phyloP scores from a whole-genome alignment of 2,329 filamentous ascomycete genomes.

The Trichoderma pleuroti region DNA sequence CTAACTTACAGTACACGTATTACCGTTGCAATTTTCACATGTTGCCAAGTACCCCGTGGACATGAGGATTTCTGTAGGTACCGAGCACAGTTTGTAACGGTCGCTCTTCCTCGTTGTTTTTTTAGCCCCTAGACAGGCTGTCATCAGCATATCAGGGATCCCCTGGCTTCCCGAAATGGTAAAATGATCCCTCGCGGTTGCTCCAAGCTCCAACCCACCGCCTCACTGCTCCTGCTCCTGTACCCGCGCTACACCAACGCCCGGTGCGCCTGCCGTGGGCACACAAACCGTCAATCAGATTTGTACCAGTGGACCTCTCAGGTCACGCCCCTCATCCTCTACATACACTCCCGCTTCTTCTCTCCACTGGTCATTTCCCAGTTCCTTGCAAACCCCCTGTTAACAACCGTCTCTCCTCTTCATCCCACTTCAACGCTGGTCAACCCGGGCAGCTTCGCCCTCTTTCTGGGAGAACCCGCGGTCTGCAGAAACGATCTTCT shows the following conservation, averaged over 20 bases:
- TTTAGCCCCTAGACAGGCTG: background rate
- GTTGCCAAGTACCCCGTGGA: background rate
- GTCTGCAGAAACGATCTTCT: background rate
- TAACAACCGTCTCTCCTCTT: background rate
- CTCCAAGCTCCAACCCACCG: background rate
- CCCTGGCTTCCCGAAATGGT: conserved; percentile 13
- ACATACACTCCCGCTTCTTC: background rate
- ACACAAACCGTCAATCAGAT: background rate
- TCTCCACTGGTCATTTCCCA: background rate
- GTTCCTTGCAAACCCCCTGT: background rate
- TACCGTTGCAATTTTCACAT: background rate
- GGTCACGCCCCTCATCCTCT: background rate
- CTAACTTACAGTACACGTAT: background rate
- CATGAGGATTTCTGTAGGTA: background rate
- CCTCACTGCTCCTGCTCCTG: background rate
- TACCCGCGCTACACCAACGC: background rate
- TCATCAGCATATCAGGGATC: conserved; percentile 1
- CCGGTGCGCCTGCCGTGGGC: background rate
- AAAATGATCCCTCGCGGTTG: conserved; percentile 3
- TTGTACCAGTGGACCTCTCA: background rate
- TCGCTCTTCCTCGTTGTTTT: background rate
- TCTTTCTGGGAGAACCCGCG: background rate
- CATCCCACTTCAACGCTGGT: background rate
- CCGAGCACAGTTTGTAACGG: background rate
- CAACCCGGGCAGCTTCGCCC: background rate